Percentiles rank a stretch among this genome's conserved stretches.
Evolutionary conservation across 768 basidiomycete genomes (phyloP).

Genomic region (Strobilomyces echinocephalus): DNA sequence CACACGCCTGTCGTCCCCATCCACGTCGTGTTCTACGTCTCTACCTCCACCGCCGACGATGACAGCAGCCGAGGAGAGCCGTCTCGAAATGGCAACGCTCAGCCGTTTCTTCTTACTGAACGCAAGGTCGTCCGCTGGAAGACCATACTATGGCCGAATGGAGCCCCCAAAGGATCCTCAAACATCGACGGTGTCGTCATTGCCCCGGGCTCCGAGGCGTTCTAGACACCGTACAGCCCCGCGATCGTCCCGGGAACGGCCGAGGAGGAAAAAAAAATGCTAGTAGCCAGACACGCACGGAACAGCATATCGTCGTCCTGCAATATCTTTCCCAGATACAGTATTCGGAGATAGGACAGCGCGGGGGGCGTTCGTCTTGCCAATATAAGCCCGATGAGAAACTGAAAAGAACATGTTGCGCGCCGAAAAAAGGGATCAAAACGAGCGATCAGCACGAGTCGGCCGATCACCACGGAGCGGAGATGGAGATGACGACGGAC

Average conservation of each 20-base stretch:
- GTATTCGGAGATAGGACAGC: conserved; percentile 68
- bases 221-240: neutral
- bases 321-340: conserved; percentile 75
- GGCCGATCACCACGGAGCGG: conserved; percentile 12
- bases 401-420: neutral
- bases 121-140: conserved; percentile 44
- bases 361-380: conserved; percentile 77
- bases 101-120: conserved; percentile 53
- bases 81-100: conserved; percentile 25
- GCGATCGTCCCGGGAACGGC: neutral
- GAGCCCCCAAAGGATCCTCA: conserved; percentile 29
- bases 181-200: neutral
- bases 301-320: conserved; percentile 77
- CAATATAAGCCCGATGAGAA: conserved; percentile 45
- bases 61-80: conserved; percentile 13
- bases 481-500: conserved; percentile 32
- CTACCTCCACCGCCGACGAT: neutral
- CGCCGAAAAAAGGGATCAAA: neutral
- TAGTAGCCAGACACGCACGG: conserved; percentile 39
- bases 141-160: conserved; percentile 56
- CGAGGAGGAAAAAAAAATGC: neutral
- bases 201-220: neutral
- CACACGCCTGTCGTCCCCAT: conserved; percentile 15
- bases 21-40: neutral
- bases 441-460: conserved; percentile 2